Percentiles rank a stretch among this genome's conserved stretches.
phyloP scores from a whole-genome alignment of 164 flowering plant species.

The Vitis rotundifolia region DNA sequence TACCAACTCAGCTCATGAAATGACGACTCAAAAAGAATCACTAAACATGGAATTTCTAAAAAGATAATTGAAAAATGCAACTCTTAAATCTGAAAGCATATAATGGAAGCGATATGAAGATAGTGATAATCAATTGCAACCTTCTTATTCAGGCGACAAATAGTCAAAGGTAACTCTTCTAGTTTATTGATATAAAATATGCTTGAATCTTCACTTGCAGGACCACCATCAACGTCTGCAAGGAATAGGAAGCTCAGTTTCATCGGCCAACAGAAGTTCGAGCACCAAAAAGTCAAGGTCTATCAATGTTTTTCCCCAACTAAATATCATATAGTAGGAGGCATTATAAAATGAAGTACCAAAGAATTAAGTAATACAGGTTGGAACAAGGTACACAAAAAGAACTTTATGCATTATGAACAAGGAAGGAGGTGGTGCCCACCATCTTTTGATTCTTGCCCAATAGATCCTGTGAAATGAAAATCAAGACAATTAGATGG shows the following conservation, averaged over 20 bases:
- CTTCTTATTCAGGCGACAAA: constrained; percentile 60
- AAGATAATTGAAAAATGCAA: too few relatives aligned
- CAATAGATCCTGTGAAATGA: not conserved
- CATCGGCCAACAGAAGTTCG: constrained; percentile 1
- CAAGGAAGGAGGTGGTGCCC: not conserved
- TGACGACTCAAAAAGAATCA: too few relatives aligned
- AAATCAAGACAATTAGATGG: not conserved
- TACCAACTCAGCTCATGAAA: too few relatives aligned
- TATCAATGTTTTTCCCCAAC: not conserved
- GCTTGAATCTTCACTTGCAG: constrained; percentile 19
- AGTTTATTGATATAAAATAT: constrained; percentile 42
- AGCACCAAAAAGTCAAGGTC: not conserved
- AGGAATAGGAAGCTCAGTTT: constrained; percentile 8
- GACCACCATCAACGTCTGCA: constrained; percentile 42
- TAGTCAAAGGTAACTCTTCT: constrained; percentile 67
- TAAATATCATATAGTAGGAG: not conserved
- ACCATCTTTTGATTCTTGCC: not conserved
- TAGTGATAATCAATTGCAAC: constrained; percentile 24
- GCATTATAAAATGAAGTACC: not conserved
- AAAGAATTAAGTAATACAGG: not conserved
- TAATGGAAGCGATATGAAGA: not conserved
- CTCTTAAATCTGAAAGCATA: too few relatives aligned
- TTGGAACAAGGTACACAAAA: not conserved
- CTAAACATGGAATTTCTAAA: too few relatives aligned
- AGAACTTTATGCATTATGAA: not conserved